These are phyloP conservation scores for Ophiobolus disseminans DNA, from an alignment of 2,329 filamentous ascomycete genomes.

Conservation along the genomic window DNA sequence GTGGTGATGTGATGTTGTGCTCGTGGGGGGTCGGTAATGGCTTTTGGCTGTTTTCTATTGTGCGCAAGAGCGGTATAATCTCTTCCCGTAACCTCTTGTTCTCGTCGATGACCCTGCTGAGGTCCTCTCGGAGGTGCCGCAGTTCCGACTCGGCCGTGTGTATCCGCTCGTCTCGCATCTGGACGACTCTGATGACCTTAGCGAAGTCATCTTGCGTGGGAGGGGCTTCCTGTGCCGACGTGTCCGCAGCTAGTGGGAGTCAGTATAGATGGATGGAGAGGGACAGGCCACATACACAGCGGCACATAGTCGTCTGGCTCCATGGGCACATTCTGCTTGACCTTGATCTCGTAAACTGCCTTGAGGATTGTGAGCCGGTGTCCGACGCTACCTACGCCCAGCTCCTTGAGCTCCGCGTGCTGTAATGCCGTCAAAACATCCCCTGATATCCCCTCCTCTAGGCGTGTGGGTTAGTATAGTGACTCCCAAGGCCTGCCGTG, in stretches of 20 bases:
- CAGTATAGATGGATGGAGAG: not conserved
- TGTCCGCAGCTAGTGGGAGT: constrained; percentile 75
- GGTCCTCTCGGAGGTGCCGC: constrained; percentile 69
- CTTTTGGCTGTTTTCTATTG: constrained; percentile 90
- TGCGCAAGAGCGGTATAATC: constrained; percentile 84
- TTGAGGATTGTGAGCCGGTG: constrained; percentile 95
- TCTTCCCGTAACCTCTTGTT: constrained; percentile 90
- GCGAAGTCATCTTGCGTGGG: constrained; percentile 94
- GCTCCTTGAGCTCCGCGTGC: constrained; percentile 93
- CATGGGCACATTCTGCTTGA: constrained; percentile 87
- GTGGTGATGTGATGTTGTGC: constrained; percentile 44
- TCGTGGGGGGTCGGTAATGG: constrained; percentile 65
- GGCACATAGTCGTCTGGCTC: constrained; percentile 95
- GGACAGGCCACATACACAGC: constrained; percentile 69
- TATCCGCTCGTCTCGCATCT: constrained; percentile 89
- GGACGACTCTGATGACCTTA: constrained; percentile 86
- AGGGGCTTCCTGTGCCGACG: constrained; percentile 81
- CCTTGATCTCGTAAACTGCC: constrained; percentile 94
- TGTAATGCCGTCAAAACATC: constrained; percentile 87
- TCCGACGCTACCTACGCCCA: constrained; percentile 90
- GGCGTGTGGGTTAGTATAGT: constrained; percentile 26
- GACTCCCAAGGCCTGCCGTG: not conserved
- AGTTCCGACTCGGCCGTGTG: constrained; percentile 82
- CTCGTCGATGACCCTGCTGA: constrained; percentile 70
- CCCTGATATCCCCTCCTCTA: constrained; percentile 93